Percentiles rank a stretch among this genome's conserved stretches.
Evolutionary conservation across 2,329 filamentous ascomycete genomes (phyloP).

Genomic region (Podosphaera leucotricha): DNA sequence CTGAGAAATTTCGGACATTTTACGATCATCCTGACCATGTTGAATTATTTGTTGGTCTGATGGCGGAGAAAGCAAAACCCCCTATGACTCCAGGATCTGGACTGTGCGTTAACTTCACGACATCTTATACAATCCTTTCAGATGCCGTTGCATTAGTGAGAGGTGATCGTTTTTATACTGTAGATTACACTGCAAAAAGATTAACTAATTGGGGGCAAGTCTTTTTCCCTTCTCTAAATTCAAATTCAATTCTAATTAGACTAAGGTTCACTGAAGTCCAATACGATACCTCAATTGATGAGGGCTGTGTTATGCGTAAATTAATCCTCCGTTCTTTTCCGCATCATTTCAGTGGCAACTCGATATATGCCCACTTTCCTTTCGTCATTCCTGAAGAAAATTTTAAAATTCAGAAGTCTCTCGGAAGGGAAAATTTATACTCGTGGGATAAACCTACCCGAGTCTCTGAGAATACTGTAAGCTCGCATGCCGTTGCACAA

Average conservation of each 20-base stretch:
- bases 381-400: constrained; percentile 51
- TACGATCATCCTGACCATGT: constrained; percentile 36
- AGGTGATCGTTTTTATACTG: constrained; percentile 32
- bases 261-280: constrained; percentile 28
- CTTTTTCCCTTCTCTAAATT: constrained; percentile 12
- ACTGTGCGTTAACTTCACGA: constrained; percentile 27
- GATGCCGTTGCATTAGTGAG: constrained; percentile 36
- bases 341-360: constrained; percentile 53
- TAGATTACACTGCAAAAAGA: constrained; percentile 29
- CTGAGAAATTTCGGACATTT: constrained; percentile 38
- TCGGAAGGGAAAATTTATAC: constrained; percentile 45
- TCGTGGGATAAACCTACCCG: constrained; percentile 39
- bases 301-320: constrained; percentile 71
- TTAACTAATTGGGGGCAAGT: constrained; percentile 60
- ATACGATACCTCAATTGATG: constrained; percentile 49
- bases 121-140: constrained; percentile 30
- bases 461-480: constrained; percentile 28
- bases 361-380: constrained; percentile 38
- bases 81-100: constrained; percentile 27
- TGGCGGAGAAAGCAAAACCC: constrained; percentile 33
- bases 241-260: neutral
- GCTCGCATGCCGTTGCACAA: constrained; percentile 35
- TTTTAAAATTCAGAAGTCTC: constrained; percentile 39
- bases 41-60: constrained; percentile 45
- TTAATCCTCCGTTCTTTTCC: constrained; percentile 61